These are phyloP conservation scores for Luvunga scandens DNA, from an alignment of 345 rosid genomes.

Conservation along the genomic window DNA sequence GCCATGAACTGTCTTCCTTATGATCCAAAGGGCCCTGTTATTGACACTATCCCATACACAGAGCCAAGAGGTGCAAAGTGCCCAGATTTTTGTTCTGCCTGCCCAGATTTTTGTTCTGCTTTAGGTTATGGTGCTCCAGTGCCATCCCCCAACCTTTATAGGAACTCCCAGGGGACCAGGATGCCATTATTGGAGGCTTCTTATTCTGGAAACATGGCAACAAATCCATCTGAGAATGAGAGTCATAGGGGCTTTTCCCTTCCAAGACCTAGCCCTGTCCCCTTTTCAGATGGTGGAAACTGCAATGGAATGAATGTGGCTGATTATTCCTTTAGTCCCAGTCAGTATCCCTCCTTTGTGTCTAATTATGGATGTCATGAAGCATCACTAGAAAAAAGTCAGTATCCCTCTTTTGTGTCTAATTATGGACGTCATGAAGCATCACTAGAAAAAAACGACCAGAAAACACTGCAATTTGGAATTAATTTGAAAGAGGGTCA, in stretches of 20 bases:
- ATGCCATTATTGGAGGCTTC: slow-evolving; percentile 1
- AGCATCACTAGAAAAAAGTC: slow-evolving; percentile 19
- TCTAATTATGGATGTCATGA: slow-evolving; percentile 8
- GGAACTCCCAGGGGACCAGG: slow-evolving; percentile 18
- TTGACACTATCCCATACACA: slow-evolving; percentile 9
- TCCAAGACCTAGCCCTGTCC: slow-evolving; percentile 19
- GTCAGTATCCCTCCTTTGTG: slow-evolving; percentile 31
- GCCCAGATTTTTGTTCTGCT: slow-evolving; percentile 16
- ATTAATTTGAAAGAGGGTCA: slow-evolving; percentile 15
- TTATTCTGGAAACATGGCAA: slow-evolving; percentile 17
- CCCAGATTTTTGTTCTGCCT: slow-evolving; percentile 18
- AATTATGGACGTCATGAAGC: slow-evolving; percentile 10
- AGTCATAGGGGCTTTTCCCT: slow-evolving; percentile 5
- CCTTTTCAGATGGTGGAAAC: slow-evolving; percentile 15
- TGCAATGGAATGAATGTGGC: slow-evolving; percentile 18
- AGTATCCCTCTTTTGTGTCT: slow-evolving; percentile 30
- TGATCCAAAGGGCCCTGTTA: slow-evolving; percentile 25
- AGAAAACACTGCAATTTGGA: slow-evolving; percentile 18
- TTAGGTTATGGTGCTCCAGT: slow-evolving; percentile 13
- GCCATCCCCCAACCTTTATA: slow-evolving; percentile 18
- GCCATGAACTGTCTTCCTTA: slow-evolving; percentile 19
- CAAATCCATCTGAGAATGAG: slow-evolving; percentile 22
- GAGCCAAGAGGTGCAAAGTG: slow-evolving; percentile 19
- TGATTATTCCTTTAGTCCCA: slow-evolving; percentile 17
- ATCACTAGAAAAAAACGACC: slow-evolving; percentile 17